Conservation (phyloP, 179 eudicot species). For the Beta lomatogona region DNA sequence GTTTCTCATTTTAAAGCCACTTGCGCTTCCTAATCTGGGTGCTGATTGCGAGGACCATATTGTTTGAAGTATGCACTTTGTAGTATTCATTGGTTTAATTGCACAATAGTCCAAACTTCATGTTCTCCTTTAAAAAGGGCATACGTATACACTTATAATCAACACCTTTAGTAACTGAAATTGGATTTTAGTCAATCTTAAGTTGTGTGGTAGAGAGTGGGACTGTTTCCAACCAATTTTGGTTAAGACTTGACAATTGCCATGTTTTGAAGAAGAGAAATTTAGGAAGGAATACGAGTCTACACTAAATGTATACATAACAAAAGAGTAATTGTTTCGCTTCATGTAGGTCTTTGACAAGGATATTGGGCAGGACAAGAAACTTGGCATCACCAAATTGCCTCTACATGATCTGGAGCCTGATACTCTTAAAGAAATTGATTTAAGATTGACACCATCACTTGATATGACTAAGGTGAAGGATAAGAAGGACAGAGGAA, state of each 20-base stretch:
- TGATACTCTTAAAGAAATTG: conserved; percentile 57
- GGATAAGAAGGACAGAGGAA: conserved; percentile 95
- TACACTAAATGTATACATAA: background rate
- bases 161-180: background rate
- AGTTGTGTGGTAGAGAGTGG: background rate
- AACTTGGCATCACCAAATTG: conserved; percentile 71
- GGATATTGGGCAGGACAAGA: conserved; percentile 91
- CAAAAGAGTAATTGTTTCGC: background rate
- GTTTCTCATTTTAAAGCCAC: background rate
- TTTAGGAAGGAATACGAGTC: background rate
- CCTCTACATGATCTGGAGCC: conserved; percentile 62
- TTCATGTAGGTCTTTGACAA: conserved; percentile 75
- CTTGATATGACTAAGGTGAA: conserved; percentile 78
- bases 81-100: background rate
- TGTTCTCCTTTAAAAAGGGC: background rate
- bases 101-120: background rate
- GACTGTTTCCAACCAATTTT: background rate
- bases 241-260: too few species aligned
- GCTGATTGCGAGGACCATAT: background rate
- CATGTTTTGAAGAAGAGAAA: background rate
- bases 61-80: background rate
- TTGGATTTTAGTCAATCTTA: background rate
- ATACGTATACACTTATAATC: background rate
- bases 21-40: background rate
- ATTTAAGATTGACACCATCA: conserved; percentile 63